Conservation (phyloP, 441 rosid genomes). For the Populus hybrid region DNA sequence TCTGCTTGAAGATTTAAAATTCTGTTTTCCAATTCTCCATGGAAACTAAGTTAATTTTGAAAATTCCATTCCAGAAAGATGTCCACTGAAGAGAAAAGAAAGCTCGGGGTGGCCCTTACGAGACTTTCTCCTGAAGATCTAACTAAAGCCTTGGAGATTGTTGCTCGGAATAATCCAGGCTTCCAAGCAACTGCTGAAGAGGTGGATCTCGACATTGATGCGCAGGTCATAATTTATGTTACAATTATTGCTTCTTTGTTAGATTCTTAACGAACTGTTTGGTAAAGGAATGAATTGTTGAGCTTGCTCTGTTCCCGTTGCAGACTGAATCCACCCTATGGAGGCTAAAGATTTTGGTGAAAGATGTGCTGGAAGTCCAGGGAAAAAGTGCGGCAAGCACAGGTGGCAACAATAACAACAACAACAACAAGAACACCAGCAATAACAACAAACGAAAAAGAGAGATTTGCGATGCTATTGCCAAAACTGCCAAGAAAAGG, state of each 20-base stretch:
- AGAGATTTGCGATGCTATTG: conserved; percentile 56
- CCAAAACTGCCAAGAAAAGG: conserved; percentile 61
- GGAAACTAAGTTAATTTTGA: background rate
- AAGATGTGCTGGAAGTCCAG: conserved; percentile 63
- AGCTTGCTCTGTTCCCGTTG: background rate
- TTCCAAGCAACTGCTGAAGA: conserved; percentile 81
- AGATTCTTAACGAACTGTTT: background rate
- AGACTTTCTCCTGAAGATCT: conserved; percentile 82
- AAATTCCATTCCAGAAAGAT: conserved; percentile 61
- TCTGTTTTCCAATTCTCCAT: background rate
- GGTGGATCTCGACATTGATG: conserved; percentile 91
- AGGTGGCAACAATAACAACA: conserved; percentile 27
- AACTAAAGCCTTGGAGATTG: conserved; percentile 81
- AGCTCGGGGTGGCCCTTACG: conserved; percentile 66
- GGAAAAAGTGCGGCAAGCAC: conserved; percentile 46
- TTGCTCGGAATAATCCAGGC: conserved; percentile 76
- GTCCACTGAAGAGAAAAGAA: conserved; percentile 84
- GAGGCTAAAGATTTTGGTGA: conserved; percentile 90
- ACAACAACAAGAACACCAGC: conserved; percentile 25
- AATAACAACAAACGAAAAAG: conserved; percentile 54
- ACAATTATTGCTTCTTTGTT: background rate
- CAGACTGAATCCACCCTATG: conserved; percentile 80
- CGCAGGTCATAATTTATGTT: conserved; percentile 41
- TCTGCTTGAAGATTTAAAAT: background rate
- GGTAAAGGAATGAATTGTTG: background rate